These are phyloP conservation scores for Mrakia gelida DNA, from an alignment of 768 basidiomycete species.

Conservation along the genomic window DNA sequence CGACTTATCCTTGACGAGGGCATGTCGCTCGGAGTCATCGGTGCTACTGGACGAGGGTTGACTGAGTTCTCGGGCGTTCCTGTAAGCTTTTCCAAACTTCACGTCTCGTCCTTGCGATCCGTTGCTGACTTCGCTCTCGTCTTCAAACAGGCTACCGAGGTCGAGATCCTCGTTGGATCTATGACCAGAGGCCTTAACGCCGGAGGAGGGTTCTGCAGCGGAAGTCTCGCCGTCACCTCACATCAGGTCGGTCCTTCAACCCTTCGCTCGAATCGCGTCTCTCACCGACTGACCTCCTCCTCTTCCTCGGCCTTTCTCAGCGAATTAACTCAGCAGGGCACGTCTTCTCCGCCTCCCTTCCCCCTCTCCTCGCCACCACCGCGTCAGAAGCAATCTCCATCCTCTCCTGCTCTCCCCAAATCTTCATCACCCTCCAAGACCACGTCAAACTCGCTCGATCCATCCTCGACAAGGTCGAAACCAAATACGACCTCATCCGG, in stretches of 20 bases:
- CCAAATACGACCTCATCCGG: conserved; percentile 54
- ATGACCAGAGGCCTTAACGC: conserved; percentile 79
- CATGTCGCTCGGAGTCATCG: conserved; percentile 87
- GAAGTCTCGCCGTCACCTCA: conserved; percentile 70
- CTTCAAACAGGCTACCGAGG: conserved; percentile 62
- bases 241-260: conserved; percentile 62
- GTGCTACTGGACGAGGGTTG: conserved; percentile 86
- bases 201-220: conserved; percentile 91
- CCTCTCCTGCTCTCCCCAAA: conserved; percentile 66
- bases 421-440: conserved; percentile 71
- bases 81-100: conserved; percentile 49
- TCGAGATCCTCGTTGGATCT: conserved; percentile 93
- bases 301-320: conserved; percentile 45
- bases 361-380: conserved; percentile 79
- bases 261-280: not conserved
- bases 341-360: conserved; percentile 94
- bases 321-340: conserved; percentile 93
- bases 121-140: not conserved
- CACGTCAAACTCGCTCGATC: conserved; percentile 72
- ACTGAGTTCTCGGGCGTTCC: conserved; percentile 96
- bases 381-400: conserved; percentile 80
- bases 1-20: conserved; percentile 90
- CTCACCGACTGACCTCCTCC: not conserved
- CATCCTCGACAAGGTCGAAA: conserved; percentile 64
- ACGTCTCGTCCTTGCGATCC: not conserved